These are phyloP conservation scores for Colletotrichum scovillei DNA, from an alignment of 2,329 filamentous ascomycete species.

Conservation along the genomic window DNA sequence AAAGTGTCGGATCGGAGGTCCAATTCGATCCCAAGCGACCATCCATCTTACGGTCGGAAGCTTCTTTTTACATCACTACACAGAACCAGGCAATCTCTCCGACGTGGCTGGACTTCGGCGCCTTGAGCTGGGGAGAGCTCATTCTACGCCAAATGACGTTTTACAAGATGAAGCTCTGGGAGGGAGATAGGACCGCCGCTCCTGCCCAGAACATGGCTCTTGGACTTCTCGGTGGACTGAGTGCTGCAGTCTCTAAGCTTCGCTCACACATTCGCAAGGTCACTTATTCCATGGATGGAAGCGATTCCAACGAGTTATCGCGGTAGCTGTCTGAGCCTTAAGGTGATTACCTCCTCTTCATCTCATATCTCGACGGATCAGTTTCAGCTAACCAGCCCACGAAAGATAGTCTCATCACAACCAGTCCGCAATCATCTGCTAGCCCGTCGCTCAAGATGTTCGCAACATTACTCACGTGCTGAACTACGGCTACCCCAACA, in stretches of 20 bases:
- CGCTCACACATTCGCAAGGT: constrained; percentile 78
- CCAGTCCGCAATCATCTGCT: constrained; percentile 61
- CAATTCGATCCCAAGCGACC: too few relatives aligned
- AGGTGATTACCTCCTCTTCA: too few relatives aligned
- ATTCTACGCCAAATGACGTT: constrained; percentile 82
- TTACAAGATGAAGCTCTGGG: constrained; percentile 84
- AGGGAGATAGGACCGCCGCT: constrained; percentile 82
- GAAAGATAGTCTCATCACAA: too few relatives aligned
- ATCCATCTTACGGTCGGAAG: too few relatives aligned
- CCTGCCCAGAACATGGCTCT: constrained; percentile 94
- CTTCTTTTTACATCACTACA: too few relatives aligned
- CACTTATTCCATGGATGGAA: constrained; percentile 71
- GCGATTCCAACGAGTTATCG: constrained; percentile 64
- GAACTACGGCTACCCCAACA: constrained; percentile 99
- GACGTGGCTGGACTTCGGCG: too few relatives aligned
- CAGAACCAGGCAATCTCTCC: too few relatives aligned
- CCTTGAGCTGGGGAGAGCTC: constrained; percentile 63
- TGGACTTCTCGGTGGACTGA: constrained; percentile 88
- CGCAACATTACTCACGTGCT: constrained; percentile 99
- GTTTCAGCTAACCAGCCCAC: too few relatives aligned
- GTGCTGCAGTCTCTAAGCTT: constrained; percentile 89
- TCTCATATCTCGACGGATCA: too few relatives aligned
- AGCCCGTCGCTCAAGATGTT: constrained; percentile 92
- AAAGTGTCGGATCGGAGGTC: too few relatives aligned
- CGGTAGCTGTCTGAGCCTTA: constrained; percentile 59